Evolutionary conservation across 1,139 yeast species (phyloP).

Genomic region (Lodderomyces jiufengensis): DNA sequence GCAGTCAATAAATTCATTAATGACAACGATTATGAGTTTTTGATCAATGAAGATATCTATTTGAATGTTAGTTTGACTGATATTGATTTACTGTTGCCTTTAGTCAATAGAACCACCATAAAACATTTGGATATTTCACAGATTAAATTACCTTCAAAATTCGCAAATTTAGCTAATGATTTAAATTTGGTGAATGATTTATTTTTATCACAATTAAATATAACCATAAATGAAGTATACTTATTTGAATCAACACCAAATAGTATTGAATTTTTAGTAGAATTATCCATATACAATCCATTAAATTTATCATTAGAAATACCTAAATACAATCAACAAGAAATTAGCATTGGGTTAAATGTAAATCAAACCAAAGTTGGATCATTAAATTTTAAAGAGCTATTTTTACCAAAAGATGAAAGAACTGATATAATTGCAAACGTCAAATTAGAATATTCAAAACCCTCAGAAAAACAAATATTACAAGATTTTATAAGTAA

Average conservation of each 20-base stretch:
- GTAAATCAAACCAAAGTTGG: slow-evolving; percentile 20
- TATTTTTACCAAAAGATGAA: slow-evolving; percentile 18
- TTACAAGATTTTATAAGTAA: slow-evolving; percentile 15
- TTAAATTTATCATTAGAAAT: slow-evolving; percentile 22
- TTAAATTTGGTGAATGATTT: slow-evolving; percentile 9
- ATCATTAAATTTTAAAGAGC: slow-evolving; percentile 12
- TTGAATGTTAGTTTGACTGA: slow-evolving; percentile 18
- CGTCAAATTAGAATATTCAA: slow-evolving; percentile 11
- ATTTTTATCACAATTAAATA: slow-evolving; percentile 17
- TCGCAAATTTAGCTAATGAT: not conserved
- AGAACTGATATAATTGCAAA: slow-evolving; percentile 14
- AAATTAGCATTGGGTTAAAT: slow-evolving; percentile 16
- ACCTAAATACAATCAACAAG: slow-evolving; percentile 12
- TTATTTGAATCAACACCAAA: slow-evolving; percentile 22
- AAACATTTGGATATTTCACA: slow-evolving; percentile 16
- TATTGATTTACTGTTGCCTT: slow-evolving; percentile 19
- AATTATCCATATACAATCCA: slow-evolving; percentile 40
- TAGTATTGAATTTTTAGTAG: slow-evolving; percentile 21
- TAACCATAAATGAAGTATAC: slow-evolving; percentile 21
- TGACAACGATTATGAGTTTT: not conserved
- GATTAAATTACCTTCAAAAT: slow-evolving; percentile 1
- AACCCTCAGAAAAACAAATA: slow-evolving; percentile 10
- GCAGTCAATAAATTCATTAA: slow-evolving; percentile 15
- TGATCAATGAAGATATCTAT: slow-evolving; percentile 7
- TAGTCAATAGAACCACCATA: slow-evolving; percentile 18